Evolutionary conservation across 805 yeast species (phyloP), one percentile per base, ranked within the genome.

Genomic region (Candida mattraensis): DNA sequence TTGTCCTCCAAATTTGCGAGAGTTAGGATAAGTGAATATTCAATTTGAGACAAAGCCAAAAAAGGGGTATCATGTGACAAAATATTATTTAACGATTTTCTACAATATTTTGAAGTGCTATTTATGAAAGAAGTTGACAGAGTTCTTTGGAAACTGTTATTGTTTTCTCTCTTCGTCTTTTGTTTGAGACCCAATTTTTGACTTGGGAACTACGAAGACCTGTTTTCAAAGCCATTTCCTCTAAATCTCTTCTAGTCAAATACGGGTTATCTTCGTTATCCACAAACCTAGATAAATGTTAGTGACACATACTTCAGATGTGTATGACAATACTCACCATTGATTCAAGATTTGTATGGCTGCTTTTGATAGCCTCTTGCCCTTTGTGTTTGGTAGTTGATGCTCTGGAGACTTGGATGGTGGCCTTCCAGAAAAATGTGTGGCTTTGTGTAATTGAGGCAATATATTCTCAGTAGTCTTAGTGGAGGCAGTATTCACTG

Each of bases 221-320:
- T 3, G 54, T 51, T 19, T 24, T 25, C 2, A 18, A 24, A 2
- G 39, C 30, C 3, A 52, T 40, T 9, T 30, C 34, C 8, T 20
- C 16, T 2, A 47, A 10, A 22, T 42, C 50, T 13, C 35, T 24
- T 28, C 33, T 38, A 3, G 47, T 35, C 4, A 52, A 27, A 21
- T 52, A 52, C 5, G 56, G 56, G 19, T 42, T 48, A 15, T 35
- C 45, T 8, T 23, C 29, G 23, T 52, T 41, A 15, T 38, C 41
- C 10, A 24, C 9, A 21, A 35, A 52, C 56, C 56, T 49, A 10
- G 13, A 5, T n/a, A n/a, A 11, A 21, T 18, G 30, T 22, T 18
- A 14, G 40, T 21, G 20, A 28, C 33, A 15, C 6, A 23, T 10
- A 7, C 12, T 12, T 17, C 13, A 7, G 18, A 10, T n/a, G 12